These are phyloP conservation scores for Diaporthe citrichinensis DNA, from an alignment of 2,329 filamentous ascomycete genomes.

Conservation along the genomic window DNA sequence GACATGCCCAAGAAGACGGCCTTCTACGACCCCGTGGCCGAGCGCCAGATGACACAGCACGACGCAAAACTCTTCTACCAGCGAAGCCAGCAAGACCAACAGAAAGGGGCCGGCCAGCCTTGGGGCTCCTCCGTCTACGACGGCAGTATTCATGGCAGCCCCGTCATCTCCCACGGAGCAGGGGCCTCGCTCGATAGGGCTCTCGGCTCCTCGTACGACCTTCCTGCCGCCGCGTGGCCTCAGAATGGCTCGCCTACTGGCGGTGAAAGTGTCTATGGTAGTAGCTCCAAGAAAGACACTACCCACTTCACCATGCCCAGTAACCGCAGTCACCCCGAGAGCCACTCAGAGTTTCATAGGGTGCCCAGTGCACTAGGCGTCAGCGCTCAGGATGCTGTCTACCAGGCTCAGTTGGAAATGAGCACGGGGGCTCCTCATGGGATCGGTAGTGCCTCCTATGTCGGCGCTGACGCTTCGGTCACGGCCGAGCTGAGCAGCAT, in stretches of 20 bases:
- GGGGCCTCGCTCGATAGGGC: constrained; percentile 34
- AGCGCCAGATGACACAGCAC: constrained; percentile 93
- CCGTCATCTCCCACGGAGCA: constrained; percentile 52
- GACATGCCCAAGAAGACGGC: constrained; percentile 80
- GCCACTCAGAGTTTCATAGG: constrained; percentile 34
- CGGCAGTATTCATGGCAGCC: constrained; percentile 62
- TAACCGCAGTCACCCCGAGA: constrained; percentile 40
- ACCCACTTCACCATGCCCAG: constrained; percentile 38
- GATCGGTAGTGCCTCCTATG: constrained; percentile 75
- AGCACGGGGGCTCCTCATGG: constrained; percentile 65
- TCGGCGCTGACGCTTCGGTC: constrained; percentile 82
- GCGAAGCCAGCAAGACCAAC: constrained; percentile 78
- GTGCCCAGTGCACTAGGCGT: constrained; percentile 35
- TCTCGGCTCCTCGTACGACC: constrained; percentile 34
- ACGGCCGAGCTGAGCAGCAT: constrained; percentile 88
- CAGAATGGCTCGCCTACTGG: constrained; percentile 33
- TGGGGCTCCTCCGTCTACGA: constrained; percentile 54
- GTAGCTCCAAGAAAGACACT: constrained; percentile 41
- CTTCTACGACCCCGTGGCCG: constrained; percentile 92
- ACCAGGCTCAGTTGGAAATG: constrained; percentile 42
- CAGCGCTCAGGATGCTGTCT: constrained; percentile 46
- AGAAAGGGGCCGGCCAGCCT: constrained; percentile 53
- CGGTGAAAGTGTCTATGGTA: constrained; percentile 38
- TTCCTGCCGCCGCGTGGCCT: constrained; percentile 40
- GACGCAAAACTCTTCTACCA: constrained; percentile 98